Conservation (phyloP, 495 filamentous ascomycete species). For the Penicillium soppii region DNA sequence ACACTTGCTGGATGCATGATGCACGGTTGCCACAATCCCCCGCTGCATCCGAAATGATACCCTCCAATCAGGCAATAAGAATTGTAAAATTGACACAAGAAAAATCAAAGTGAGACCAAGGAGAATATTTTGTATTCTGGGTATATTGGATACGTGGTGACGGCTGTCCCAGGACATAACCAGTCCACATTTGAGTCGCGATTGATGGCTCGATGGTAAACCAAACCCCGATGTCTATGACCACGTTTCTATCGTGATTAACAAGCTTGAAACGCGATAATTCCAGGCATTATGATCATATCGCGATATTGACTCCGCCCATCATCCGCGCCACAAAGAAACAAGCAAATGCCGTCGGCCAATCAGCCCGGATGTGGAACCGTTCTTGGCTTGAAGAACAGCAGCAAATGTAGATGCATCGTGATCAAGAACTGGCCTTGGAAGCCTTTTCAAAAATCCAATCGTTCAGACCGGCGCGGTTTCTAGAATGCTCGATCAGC, state of each 20-base stretch:
- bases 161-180: not conserved
- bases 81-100: not conserved
- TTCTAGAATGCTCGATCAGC: constrained; percentile 46
- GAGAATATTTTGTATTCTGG: constrained; percentile 19
- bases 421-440: constrained; percentile 33
- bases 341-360: constrained; percentile 20
- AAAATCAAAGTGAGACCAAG: not conserved
- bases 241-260: not conserved
- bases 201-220: constrained; percentile 9
- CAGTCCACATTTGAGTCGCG: constrained; percentile 6
- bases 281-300: not conserved
- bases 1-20: not conserved
- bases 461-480: constrained; percentile 86
- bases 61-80: not conserved
- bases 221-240: constrained; percentile 4
- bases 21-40: not conserved
- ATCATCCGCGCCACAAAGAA: constrained; percentile 1
- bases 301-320: not conserved
- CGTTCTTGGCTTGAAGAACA: constrained; percentile 7
- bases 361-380: constrained; percentile 19
- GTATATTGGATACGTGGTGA: constrained; percentile 18
- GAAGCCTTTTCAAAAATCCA: constrained; percentile 87
- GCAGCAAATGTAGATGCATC: not conserved
- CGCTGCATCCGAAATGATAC: not conserved
- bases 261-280: not conserved